Base-by-base conservation (phyloP, 2,329 filamentous ascomycete species). In the Sphaerulina populicola region DNA sequence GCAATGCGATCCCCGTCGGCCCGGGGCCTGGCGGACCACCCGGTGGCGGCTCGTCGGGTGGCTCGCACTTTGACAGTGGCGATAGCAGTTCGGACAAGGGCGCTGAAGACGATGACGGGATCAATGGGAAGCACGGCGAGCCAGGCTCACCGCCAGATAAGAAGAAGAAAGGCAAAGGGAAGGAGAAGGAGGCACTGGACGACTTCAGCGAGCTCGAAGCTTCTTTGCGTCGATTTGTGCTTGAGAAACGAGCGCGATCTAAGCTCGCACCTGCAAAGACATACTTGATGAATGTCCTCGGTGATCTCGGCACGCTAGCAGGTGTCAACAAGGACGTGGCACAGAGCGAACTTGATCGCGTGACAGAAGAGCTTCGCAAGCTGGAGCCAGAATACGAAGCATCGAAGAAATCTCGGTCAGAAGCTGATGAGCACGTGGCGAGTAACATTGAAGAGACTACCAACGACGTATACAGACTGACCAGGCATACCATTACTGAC, bases 221-320 rank as follows among this genome's bases (percentile, higher is more conserved):
- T 58, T 93, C 93, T 3, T 71, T 98, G 35, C 81, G 93, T 53
- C 82, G 90, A 40, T 98, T 98, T 61, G 93, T 98, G 6, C 77
- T 98, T 23, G 93, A 98, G 67, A 97, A 97, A 75, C 82, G 93
- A 50, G 89, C 93, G 43, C 82, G 89, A 29, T 97, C 93, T 7
- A 98, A 98, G 72, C 78, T 98, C 53, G 91, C 93, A 1, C 93
- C 93, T 4, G 93, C 93, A 6, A 90, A 89, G 70, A 97, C 91
- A 1, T 98, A 98, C 65, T 80, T 98, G 1, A 75, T 94, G 62
- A 98, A 98, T 68, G 85, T 97, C 23, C 77, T 98, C 31, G 85
- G 88, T 60, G 93, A 98, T 64, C 77, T 98, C 53, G 76, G 88
- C 64, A 83, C 81, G 3, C 76, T 98, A 38, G 91, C 91, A 4